Base-by-base conservation (phyloP, 805 yeast genomes). In the Metschnikowia bowlesiae region DNA sequence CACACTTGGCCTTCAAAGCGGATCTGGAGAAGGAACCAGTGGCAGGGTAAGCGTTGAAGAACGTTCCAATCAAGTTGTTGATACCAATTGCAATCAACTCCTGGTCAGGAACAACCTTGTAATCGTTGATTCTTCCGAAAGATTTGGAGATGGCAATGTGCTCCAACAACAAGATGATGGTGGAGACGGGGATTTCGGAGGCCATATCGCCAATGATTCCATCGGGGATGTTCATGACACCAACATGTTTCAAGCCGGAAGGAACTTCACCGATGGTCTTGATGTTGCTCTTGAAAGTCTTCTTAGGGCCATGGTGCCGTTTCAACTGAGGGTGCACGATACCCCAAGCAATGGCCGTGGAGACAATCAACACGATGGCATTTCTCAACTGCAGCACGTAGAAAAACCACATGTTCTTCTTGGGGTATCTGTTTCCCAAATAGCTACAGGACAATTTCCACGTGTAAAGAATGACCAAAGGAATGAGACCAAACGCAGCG, bases 21-120 rank as follows among this genome's bases (percentile, higher is more conserved):
- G 96, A 87, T 74, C 97, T 84, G 16, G 96, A 87, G 68, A 91
- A 91, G 1, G 97, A 91, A 42, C 97, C 97, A 4, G 97, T 91
- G 7, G 96, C 90, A 8, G 97, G 97, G 67, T 91, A 91, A 7
- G 97, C 96, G 62, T 82, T 79, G 80, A 91, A 91, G 64, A 90
- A 89, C 18, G 96, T 89, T 59, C 97, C 97, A 59, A 91, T 76
- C 66, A 91, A 76, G 70, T 91, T 91, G 48, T 94, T 85, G 42
- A 86, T 87, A 62, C 97, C 97, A 68, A 91, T 91, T 39, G 97
- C 97, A 62, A 91, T 80, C 49, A 91, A 79, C 68, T 91, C 97
- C 75, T 91, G 97, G 70, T 91, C 92, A 44, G 97, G 96, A 52
- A 84, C 80, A 60, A 91, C 85, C 61, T 88, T 89, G 70, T 91